A percentile compares a stretch with the other conserved stretches of the same genome.
These are phyloP conservation scores for Neonectria ditissima DNA, from an alignment of 2,329 filamentous ascomycete genomes.

Conservation along the genomic window DNA sequence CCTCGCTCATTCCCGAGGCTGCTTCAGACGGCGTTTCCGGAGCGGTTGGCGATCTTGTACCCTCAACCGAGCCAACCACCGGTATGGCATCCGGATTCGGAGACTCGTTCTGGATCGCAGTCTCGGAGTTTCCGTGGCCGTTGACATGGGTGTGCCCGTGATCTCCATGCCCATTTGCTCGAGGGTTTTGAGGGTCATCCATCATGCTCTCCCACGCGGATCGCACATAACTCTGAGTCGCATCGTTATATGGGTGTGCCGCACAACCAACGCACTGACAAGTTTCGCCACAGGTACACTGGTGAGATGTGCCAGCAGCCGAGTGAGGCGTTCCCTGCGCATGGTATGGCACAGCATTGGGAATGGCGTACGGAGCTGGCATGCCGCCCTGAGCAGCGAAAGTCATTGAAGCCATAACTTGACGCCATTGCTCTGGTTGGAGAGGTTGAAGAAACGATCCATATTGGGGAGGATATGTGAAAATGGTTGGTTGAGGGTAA, in stretches of 20 bases:
- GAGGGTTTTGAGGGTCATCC: conserved; percentile 47
- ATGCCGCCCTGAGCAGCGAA: conserved; percentile 51
- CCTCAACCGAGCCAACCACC: conserved; percentile 39
- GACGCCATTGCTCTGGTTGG: conserved; percentile 65
- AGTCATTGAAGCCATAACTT: conserved; percentile 57
- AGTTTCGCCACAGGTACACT: conserved; percentile 72
- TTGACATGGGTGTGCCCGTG: conserved; percentile 41
- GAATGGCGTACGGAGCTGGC: conserved; percentile 44
- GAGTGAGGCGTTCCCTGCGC: conserved; percentile 33
- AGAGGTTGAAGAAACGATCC: conserved; percentile 67
- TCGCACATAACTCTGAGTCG: conserved; percentile 66
- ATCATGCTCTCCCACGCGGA: conserved; percentile 59
- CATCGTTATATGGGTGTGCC: conserved; percentile 75
- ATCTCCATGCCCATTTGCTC: conserved; percentile 34
- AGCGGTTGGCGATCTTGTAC: conserved; percentile 52
- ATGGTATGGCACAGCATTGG: conserved; percentile 37
- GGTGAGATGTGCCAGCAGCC: conserved; percentile 51
- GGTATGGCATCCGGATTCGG: conserved; percentile 34
- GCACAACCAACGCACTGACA: conserved; percentile 77
- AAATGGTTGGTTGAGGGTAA: conserved; percentile 59
- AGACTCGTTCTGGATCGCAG: conserved; percentile 32
- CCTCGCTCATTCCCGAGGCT: conserved; percentile 59
- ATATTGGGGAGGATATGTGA: conserved; percentile 65
- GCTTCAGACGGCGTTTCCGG: conserved; percentile 62
- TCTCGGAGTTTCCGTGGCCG: conserved; percentile 40